Base-by-base conservation (phyloP, 108 stramenopile species). In the Cyclostephanos invisitatus region DNA sequence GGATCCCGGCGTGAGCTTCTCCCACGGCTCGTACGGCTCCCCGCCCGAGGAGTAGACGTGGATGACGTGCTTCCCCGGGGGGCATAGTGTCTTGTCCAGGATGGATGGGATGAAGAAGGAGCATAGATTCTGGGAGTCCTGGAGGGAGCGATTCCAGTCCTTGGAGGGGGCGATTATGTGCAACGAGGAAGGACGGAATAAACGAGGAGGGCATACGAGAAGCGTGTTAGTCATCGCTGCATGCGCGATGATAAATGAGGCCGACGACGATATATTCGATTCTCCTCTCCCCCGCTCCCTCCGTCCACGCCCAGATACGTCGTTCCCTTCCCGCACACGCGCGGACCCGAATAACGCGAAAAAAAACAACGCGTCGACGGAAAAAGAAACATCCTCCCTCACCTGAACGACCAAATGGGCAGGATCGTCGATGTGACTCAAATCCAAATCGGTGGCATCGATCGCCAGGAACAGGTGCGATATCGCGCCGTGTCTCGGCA, bases 21-120 rank as follows among this genome's bases (percentile, higher is more conserved):
- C 95, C 96, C 96, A 97, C 36, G 91, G 90, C 64, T 96, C 96
- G 76, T 97, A 97, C 14, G 97, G 96, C 67, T 96, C 96, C 57
- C 96, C 95, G 17, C 95, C 97, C 27, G 93, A 92, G 28, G 95
- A 91, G 68, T 96, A 96, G 20, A 95, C 95, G 70, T 97, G 97
- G 44, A 97, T 93, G 47, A 96, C 95, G 73, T 97, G 97, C 70
- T 97, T 95, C 32, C 97, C 97, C 56, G 85, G 83, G 44, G 97
- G 97, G 58, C 96, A 96, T 14, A 97, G 80, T 47, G 88, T 74
- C 62, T 91, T 88, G 81, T 97, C 97, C 7, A 96, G 89, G 61
- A 97, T 72, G 62, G 83, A 84, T 7, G 94, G 94, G 60, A 95
- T 95, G 82, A 95, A 95, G 83, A 93, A 96, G 58, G 78, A 82